Evolutionary conservation across 257 asterid genomes (phyloP).

Genomic region (Capsicum baccatum): DNA sequence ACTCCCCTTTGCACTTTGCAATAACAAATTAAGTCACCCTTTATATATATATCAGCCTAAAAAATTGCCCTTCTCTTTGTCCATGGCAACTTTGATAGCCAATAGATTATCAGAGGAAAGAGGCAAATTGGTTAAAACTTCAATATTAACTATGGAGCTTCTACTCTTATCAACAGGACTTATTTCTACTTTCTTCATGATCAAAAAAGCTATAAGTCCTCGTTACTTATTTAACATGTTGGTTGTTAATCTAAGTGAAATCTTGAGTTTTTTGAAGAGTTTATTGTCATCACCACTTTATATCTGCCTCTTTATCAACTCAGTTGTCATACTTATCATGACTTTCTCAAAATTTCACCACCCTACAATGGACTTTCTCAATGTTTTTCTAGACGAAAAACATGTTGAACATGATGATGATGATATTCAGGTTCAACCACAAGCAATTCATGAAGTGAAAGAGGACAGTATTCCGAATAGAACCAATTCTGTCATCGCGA

Average conservation of each 20-base stretch:
- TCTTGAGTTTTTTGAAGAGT: conserved; percentile 36
- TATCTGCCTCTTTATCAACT: conserved; percentile 53
- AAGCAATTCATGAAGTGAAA: not conserved
- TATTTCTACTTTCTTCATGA: conserved; percentile 40
- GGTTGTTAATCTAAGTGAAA: conserved; percentile 39
- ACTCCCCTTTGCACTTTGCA: not conserved
- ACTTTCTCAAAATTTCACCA: conserved; percentile 47
- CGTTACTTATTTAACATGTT: conserved; percentile 37
- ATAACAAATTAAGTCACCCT: not conserved
- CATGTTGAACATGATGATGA: not conserved
- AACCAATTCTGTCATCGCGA: not conserved
- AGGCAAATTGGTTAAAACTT: conserved; percentile 35
- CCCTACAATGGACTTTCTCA: conserved; percentile 26
- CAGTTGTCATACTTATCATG: conserved; percentile 44
- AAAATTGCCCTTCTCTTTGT: not conserved
- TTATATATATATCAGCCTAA: not conserved
- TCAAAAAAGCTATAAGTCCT: conserved; percentile 44
- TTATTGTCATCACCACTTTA: conserved; percentile 54
- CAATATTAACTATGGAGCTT: conserved; percentile 49
- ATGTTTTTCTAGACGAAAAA: not conserved
- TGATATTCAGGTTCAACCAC: not conserved
- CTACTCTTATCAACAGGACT: conserved; percentile 51
- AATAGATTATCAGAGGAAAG: conserved; percentile 42
- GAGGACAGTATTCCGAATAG: not conserved
- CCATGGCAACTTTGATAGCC: conserved; percentile 46